These are phyloP conservation scores for Colletotrichum lentis DNA, from an alignment of 2,329 filamentous ascomycete genomes.

Conservation along the genomic window DNA sequence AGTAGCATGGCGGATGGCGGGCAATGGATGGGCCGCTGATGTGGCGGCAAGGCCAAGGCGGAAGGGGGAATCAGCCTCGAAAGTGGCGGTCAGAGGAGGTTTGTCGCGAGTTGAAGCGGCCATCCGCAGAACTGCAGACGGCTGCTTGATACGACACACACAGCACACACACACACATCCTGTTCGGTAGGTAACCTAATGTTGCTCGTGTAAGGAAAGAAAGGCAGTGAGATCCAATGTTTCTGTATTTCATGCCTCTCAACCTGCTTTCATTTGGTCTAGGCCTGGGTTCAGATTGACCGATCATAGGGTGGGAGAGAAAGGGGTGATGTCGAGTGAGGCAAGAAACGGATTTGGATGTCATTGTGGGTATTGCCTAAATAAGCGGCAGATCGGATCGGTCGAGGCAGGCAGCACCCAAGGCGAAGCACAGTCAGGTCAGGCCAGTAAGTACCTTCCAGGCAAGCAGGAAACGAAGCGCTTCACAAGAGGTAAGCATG, in stretches of 20 bases:
- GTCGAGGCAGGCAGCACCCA: background rate
- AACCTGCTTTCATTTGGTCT: no score
- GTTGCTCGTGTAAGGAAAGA: no score
- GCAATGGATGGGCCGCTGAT: background rate
- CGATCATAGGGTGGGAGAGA: no score
- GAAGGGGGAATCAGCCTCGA: background rate
- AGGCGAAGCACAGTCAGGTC: background rate
- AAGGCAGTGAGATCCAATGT: no score
- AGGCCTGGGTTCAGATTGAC: no score
- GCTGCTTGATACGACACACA: no score
- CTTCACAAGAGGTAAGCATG: no score
- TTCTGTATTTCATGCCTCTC: no score
- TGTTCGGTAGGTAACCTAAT: no score
- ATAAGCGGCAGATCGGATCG: background rate
- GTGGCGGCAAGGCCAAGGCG: background rate
- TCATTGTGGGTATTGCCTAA: no score
- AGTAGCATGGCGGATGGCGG: background rate
- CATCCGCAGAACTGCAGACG: background rate
- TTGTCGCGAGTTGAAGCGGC: background rate
- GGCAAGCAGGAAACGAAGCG: background rate
- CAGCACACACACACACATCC: no score
- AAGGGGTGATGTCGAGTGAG: background rate
- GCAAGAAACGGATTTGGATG: background rate
- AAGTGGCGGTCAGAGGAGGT: constrained; percentile 6
- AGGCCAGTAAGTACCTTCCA: background rate